These are phyloP conservation scores for Platanthera guangdongensis DNA, from an alignment of 106 monocot species.

Conservation along the genomic window DNA sequence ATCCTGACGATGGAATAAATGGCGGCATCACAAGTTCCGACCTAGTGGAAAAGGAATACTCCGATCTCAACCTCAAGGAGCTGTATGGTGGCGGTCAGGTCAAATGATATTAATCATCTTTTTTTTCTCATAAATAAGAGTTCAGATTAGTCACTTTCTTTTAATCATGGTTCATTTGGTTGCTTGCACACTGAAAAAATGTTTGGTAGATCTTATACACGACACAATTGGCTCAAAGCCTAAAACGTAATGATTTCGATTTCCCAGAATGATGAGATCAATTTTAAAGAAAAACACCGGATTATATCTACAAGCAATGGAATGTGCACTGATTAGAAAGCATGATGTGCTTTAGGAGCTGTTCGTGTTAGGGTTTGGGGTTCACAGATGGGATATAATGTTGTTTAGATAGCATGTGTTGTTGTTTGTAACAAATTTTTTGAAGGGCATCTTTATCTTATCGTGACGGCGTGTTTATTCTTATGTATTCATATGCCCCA, in stretches of 20 bases:
- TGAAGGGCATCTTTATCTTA: too few relatives aligned
- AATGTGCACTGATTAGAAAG: too few relatives aligned
- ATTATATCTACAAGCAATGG: too few relatives aligned
- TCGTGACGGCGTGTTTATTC: too few relatives aligned
- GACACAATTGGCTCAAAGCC: neutral
- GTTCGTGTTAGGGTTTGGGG: too few relatives aligned
- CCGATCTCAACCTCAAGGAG: constrained; percentile 50
- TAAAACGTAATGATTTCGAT: neutral
- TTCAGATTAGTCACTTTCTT: neutral
- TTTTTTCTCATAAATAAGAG: neutral
- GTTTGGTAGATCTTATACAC: neutral
- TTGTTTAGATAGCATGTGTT: too few relatives aligned
- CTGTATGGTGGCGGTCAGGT: constrained; percentile 27
- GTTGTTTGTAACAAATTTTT: too few relatives aligned
- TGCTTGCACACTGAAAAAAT: neutral
- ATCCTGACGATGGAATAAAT: neutral
- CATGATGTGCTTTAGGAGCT: too few relatives aligned
- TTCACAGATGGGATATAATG: too few relatives aligned
- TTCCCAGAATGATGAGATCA: neutral
- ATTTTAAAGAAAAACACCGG: too few relatives aligned
- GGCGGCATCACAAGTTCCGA: constrained; percentile 24
- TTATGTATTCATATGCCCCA: too few relatives aligned
- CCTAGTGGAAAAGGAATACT: constrained; percentile 52
- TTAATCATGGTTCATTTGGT: neutral
- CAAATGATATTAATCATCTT: neutral